phyloP scores from a whole-genome alignment of 164 flowering plant species.

The Vitis labrusca region DNA sequence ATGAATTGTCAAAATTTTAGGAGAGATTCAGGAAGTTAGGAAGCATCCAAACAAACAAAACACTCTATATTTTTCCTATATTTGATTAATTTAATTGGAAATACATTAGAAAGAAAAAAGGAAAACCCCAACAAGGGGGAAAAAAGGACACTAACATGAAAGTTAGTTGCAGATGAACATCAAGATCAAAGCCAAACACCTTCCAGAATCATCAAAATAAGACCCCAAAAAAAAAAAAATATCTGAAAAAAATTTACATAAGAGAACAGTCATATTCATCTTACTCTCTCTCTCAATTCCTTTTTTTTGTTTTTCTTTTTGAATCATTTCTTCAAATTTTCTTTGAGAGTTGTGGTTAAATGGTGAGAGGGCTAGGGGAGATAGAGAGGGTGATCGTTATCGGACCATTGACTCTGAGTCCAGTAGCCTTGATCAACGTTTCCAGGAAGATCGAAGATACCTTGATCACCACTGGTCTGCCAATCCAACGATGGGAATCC shows the following conservation, averaged over 20 bases:
- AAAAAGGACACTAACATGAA: constrained; percentile 12
- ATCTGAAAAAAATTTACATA: constrained; percentile 11
- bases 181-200: constrained; percentile 17
- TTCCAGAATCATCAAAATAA: constrained; percentile 8
- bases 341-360: neutral
- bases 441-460: constrained; percentile 54
- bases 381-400: constrained; percentile 43
- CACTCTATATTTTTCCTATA: constrained; percentile 7
- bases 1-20: too few relatives aligned
- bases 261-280: constrained; percentile 8
- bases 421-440: constrained; percentile 68
- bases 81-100: constrained; percentile 13
- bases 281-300: constrained; percentile 4
- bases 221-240: constrained; percentile 5
- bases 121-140: neutral
- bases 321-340: neutral
- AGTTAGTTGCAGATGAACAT: constrained; percentile 23
- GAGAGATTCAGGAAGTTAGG: too few relatives aligned
- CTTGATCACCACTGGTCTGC: constrained; percentile 48
- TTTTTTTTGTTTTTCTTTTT: neutral
- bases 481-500: constrained; percentile 50
- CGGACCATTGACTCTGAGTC: constrained; percentile 66
- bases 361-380: constrained; percentile 30
- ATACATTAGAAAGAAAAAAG: constrained; percentile 8
- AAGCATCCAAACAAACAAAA: neutral